A percentile compares a stretch with the other conserved stretches of the same genome.
phyloP scores from a whole-genome alignment of 495 filamentous ascomycete species.

The Cudoniella acicularis region DNA sequence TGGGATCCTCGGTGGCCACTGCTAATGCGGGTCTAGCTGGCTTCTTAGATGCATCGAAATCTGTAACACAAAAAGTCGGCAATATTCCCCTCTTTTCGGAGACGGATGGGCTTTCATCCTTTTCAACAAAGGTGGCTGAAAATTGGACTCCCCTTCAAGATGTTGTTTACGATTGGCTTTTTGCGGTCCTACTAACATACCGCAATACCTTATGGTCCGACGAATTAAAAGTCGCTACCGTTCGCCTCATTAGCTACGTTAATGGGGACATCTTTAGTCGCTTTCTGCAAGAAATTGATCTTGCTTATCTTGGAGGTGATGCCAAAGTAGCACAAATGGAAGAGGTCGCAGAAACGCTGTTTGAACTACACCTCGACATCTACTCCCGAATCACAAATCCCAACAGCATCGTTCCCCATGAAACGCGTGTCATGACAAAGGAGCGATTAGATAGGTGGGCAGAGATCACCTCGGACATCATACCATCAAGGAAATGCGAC shows the following conservation, averaged over 20 bases:
- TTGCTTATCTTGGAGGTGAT: constrained; percentile 1
- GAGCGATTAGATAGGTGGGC: constrained; percentile 75
- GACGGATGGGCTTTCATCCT: constrained; percentile 51
- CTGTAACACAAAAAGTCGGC: constrained; percentile 47
- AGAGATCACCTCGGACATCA: constrained; percentile 60
- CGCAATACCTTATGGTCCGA: constrained; percentile 65
- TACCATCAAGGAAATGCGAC: constrained; percentile 37
- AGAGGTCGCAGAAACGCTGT: constrained; percentile 71
- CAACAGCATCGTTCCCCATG: constrained; percentile 60
- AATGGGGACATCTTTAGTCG: constrained; percentile 66
- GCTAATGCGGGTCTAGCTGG: constrained; percentile 49
- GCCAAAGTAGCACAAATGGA: constrained; percentile 19
- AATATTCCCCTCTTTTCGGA: constrained; percentile 52
- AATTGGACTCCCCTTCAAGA: constrained; percentile 59
- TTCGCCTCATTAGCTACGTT: constrained; percentile 61
- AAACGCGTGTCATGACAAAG: constrained; percentile 55
- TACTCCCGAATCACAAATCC: constrained; percentile 75
- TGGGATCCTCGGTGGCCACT: constrained; percentile 19
- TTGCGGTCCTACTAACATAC: constrained; percentile 59
- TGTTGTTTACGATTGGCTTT: constrained; percentile 61
- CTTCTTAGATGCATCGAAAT: constrained; percentile 76
- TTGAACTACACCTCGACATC: constrained; percentile 86
- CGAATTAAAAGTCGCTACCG: constrained; percentile 62
- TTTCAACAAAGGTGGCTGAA: constrained; percentile 50
- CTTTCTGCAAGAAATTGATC: constrained; percentile 41